phyloP scores from a whole-genome alignment of 2,329 filamentous ascomycete genomes.

The Aspergillus sp. region DNA sequence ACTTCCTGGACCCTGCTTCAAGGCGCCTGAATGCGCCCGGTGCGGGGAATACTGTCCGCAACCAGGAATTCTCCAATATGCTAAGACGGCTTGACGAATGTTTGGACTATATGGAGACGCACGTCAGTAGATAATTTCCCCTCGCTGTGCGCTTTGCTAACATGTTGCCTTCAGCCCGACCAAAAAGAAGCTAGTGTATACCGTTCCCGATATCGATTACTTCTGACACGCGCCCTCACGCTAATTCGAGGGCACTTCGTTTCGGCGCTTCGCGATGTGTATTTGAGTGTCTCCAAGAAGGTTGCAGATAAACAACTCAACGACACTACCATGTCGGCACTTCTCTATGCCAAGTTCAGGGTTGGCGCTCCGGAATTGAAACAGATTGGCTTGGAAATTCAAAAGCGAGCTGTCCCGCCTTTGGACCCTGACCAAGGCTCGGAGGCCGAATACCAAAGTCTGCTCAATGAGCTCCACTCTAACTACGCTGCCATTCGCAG shows the following conservation, averaged over 20 bases:
- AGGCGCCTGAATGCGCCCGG: slow-evolving; percentile 88
- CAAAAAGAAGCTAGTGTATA: slow-evolving; percentile 89
- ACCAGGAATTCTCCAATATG: slow-evolving; percentile 83
- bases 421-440: slow-evolving; percentile 58
- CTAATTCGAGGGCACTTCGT: slow-evolving; percentile 67
- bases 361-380: slow-evolving; percentile 66
- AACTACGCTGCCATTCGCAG: slow-evolving; percentile 61
- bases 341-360: slow-evolving; percentile 70
- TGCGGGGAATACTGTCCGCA: slow-evolving; percentile 79
- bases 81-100: slow-evolving; percentile 84
- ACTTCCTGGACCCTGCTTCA: slow-evolving; percentile 87
- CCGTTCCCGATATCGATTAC: slow-evolving; percentile 78
- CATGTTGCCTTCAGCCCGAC: slow-evolving; percentile 55
- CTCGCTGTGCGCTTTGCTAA: slow-evolving; percentile 3
- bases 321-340: slow-evolving; percentile 68
- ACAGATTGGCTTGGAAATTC: slow-evolving; percentile 64
- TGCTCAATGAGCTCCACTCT: slow-evolving; percentile 65
- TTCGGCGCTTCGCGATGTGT: slow-evolving; percentile 61
- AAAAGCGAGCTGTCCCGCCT: slow-evolving; percentile 62
- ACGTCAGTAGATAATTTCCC: slow-evolving; percentile 55
- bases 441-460: slow-evolving; percentile 64
- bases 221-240: slow-evolving; percentile 69
- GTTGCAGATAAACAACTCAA: slow-evolving; percentile 67
- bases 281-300: slow-evolving; percentile 60
- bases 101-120: slow-evolving; percentile 85